Evolutionary conservation across 2,329 filamentous ascomycete species (phyloP), one percentile per base, ranked within the genome.

Genomic region (Aphanoascus verrucosus): DNA sequence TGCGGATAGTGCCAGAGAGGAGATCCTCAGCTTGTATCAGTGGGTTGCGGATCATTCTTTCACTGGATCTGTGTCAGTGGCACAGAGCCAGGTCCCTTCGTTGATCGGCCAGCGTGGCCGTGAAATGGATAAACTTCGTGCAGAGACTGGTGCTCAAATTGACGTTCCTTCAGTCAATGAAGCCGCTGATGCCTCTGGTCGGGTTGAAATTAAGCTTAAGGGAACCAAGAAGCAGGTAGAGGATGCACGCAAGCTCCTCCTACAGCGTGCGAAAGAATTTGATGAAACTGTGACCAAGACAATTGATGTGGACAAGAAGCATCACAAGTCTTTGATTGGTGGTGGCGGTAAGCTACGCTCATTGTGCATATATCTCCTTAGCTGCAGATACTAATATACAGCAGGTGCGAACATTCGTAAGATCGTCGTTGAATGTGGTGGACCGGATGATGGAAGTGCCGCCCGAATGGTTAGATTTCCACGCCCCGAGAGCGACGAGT

Each of bases 391-490:
- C 72, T 78, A 69, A 82, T 58, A 38, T 53, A 32, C 31, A 17
- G n/a, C 55, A 91, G 88, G 90, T 62, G 77, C 87, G 43, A 93
- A 85, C 64, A 84, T 98, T 55, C 86, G 86, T 57, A 83, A 87
- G 57, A 89, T 98, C 57, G 86, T 98, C 53, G 77, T 86, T 52
- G 81, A 86, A 62, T 90, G 93, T 45, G 94, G 93, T 58, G 94
- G 93, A 8, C 89, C 90, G 37, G 86, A 89, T 61, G 90, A 95
- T 65, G 81, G 85, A 58, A 83, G 86, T 40, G 84, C 93, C 62
- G 87, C 89, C 49, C 86, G 91, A 58, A 88, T 91, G 63, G 88
- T 98, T 56, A 89, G 91, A 68, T 97, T 98, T 76, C 93, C 93
- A 54, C 89, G 90, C 67, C 84, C 87, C 59, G 90, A 94, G 55